These are phyloP conservation scores for Trichoderma sp. DNA, from an alignment of 2,329 filamentous ascomycete species.

Conservation along the genomic window DNA sequence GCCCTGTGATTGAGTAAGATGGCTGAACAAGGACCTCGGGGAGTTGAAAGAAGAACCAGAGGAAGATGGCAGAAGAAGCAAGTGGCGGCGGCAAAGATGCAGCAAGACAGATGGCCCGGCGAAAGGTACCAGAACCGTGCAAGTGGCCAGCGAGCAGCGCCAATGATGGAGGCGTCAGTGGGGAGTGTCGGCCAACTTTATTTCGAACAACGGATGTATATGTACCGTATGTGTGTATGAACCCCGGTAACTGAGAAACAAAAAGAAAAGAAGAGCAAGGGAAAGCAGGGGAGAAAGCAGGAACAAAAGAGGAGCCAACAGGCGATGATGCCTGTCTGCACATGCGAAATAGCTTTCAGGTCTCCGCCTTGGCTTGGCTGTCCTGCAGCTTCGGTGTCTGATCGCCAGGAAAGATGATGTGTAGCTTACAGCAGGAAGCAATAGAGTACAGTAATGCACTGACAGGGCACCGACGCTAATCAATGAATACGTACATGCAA, in stretches of 20 bases:
- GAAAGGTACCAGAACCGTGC: neutral
- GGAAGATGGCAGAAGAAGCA: neutral
- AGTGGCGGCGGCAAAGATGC: neutral
- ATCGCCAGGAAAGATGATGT: neutral
- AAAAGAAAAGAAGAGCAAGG: neutral
- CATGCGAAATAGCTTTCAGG: neutral
- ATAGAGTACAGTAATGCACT: neutral
- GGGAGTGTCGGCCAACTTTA: slow-evolving; percentile 6
- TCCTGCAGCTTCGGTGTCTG: neutral
- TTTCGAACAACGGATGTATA: neutral
- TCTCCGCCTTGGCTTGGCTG: neutral
- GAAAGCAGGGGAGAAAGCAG: neutral
- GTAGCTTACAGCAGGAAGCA: neutral
- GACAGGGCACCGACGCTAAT: neutral
- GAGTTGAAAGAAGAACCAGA: neutral
- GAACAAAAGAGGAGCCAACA: neutral
- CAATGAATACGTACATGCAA: neutral
- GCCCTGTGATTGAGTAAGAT: neutral
- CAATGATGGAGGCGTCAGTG: neutral
- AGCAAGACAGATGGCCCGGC: neutral
- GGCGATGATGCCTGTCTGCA: neutral
- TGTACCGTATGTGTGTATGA: neutral
- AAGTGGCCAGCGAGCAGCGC: neutral
- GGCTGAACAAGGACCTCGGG: neutral
- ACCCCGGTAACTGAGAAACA: neutral